Conservation (phyloP, 2,329 filamentous ascomycete genomes). For the Fusarium torreyae region DNA sequence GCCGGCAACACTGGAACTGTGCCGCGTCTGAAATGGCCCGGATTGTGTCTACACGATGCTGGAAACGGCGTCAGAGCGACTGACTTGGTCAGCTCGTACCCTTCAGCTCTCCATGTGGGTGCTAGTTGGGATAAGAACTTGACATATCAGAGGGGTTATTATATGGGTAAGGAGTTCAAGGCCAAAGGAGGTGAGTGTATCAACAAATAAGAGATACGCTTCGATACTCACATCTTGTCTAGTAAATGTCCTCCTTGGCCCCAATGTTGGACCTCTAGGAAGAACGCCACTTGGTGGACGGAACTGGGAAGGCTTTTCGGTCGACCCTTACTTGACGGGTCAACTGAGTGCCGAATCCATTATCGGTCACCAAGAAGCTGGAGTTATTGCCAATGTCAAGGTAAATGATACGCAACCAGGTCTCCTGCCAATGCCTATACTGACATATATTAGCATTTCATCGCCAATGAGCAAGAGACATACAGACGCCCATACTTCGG, state of each 20-base stretch:
- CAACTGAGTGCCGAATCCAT: slow-evolving; percentile 80
- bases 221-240: background rate
- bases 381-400: slow-evolving; percentile 84
- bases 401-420: slow-evolving; percentile 37
- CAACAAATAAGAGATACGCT: accelerated
- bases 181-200: slow-evolving; percentile 67
- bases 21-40: slow-evolving; percentile 62
- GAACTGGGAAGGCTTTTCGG: slow-evolving; percentile 82
- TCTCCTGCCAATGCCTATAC: accelerated
- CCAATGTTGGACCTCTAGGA: slow-evolving; percentile 79
- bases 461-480: slow-evolving; percentile 74
- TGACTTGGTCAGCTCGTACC: slow-evolving; percentile 65
- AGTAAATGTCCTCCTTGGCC: slow-evolving; percentile 79
- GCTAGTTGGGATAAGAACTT: slow-evolving; percentile 69
- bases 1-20: slow-evolving; percentile 64
- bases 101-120: slow-evolving; percentile 64
- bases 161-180: slow-evolving; percentile 71
- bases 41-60: slow-evolving; percentile 66
- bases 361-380: slow-evolving; percentile 81
- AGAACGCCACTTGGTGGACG: slow-evolving; percentile 79
- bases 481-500: slow-evolving; percentile 59
- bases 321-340: slow-evolving; percentile 80
- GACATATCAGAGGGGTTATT: slow-evolving; percentile 65
- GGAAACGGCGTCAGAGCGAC: slow-evolving; percentile 65
- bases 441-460: slow-evolving; percentile 61